Base-by-base conservation (phyloP, 441 rosid genomes). In the Populus hybrid region DNA sequence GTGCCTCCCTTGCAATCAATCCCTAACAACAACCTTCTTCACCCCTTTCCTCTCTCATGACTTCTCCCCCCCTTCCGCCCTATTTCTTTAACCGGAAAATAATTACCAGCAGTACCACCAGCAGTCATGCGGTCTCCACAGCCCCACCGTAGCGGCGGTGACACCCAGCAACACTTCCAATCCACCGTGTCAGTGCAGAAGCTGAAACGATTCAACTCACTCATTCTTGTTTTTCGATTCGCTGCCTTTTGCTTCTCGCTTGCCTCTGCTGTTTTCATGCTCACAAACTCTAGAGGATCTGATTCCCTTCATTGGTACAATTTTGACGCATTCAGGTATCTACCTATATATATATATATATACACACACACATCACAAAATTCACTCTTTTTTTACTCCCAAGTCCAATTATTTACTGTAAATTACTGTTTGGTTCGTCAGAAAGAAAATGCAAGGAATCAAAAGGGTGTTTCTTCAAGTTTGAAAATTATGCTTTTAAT, bases 251-350 rank as follows among this genome's bases (percentile, higher is more conserved):
- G 87, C 78, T 93, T 95, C 91, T 87, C 92, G 6, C 85, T 95
- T 79, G 90, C 94, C 57, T 88, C 98, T 79, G 84, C 98, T 72
- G 82, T 95, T 83, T 95, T 95, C 86, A 88, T 88, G 89, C 87
- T 87, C 87, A 86, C 98, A 50, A 89, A 92, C 81, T 82, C 87
- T 11, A 80, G 89, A 20, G 89, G 88, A 59, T 73, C 91, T 79
- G 73, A 34, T 80, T 86, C 89, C 2, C 92, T 89, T 69, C 89
- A 72, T 80, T 94, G 97, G 98, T 88, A 81, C 85, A 90, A 91
- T 78, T 94, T 90, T 80, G 96, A 90, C 81, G 97, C 97, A 63
- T 91, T 87, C 92, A 90, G 98, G 95, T 94, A 80, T 28, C 50
- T 40, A 12, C 50, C 16, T 10, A 34, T 6, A 18, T 28, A 11